phyloP scores from a whole-genome alignment of 768 basidiomycete species.

The Suillus paluster region DNA sequence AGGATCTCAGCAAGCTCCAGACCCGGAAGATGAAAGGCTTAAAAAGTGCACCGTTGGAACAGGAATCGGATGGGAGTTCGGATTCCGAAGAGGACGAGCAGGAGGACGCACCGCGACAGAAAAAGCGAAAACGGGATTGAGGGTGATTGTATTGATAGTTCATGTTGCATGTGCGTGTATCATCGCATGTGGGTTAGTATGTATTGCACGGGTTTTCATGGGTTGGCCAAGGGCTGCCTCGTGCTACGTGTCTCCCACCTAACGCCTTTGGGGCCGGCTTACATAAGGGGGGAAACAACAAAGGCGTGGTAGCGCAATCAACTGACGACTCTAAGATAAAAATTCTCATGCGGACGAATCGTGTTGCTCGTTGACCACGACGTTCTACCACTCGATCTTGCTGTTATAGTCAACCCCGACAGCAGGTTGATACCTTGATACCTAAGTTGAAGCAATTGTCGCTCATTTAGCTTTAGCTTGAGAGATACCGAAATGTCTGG shows the following conservation, averaged over 20 bases:
- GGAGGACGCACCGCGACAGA: slow-evolving; percentile 15
- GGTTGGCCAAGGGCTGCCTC: background rate
- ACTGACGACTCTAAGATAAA: slow-evolving; percentile 10
- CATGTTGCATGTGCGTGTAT: slow-evolving; percentile 16
- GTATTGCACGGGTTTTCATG: background rate
- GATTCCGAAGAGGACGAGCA: slow-evolving; percentile 3
- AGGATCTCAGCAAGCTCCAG: slow-evolving; percentile 87
- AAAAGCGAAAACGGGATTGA: slow-evolving; percentile 21
- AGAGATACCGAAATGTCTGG: slow-evolving; percentile 11
- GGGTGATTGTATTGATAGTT: slow-evolving; percentile 10
- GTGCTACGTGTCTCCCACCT: slow-evolving; percentile 9
- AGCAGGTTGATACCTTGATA: background rate
- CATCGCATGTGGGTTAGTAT: slow-evolving; percentile 9
- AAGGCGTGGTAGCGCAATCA: slow-evolving; percentile 5
- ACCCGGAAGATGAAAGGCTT: slow-evolving; percentile 97
- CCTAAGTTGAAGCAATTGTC: slow-evolving; percentile 5
- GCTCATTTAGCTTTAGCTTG: slow-evolving; percentile 5
- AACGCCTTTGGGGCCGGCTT: slow-evolving; percentile 13
- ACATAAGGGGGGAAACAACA: slow-evolving; percentile 21
- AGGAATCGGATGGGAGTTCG: slow-evolving; percentile 5
- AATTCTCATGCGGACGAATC: slow-evolving; percentile 22
- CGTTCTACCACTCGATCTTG: slow-evolving; percentile 13
- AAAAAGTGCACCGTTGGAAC: slow-evolving; percentile 45
- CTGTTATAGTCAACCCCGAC: background rate
- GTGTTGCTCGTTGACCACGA: slow-evolving; percentile 13